Percentiles rank a stretch among this genome's conserved stretches.
Conservation (phyloP, 805 yeast species). For the Candida hispaniensis region DNA sequence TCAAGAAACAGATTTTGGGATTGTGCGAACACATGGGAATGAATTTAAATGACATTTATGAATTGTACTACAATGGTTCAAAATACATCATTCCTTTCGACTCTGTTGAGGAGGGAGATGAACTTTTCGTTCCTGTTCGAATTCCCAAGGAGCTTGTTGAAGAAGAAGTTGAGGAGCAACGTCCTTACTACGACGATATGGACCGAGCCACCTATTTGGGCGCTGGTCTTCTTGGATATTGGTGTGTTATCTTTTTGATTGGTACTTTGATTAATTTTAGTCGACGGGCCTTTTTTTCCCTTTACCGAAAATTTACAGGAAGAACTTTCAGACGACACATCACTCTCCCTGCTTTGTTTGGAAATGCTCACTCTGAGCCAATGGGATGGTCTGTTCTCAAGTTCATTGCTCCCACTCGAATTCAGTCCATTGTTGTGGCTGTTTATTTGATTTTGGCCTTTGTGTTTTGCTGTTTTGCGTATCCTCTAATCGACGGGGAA, state of each 20-base stretch:
- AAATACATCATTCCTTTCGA: conserved; percentile 1
- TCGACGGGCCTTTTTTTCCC: conserved; percentile 1
- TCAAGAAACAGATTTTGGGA: conserved; percentile 4
- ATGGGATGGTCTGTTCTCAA: conserved; percentile 23
- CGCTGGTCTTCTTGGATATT: conserved; percentile 25
- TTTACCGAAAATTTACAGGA: conserved; percentile 16
- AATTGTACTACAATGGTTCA: conserved; percentile 1
- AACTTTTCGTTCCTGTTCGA: conserved; percentile 2
- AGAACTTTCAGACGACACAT: conserved; percentile 21
- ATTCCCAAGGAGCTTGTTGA: conserved; percentile 1
- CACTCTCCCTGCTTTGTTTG: conserved; percentile 28
- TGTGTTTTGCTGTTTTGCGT: conserved; percentile 20
- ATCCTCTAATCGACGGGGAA: conserved; percentile 22
- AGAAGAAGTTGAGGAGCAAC: conserved; percentile 11
- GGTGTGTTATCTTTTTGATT: conserved; percentile 24
- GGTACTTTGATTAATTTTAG: conserved; percentile 21
- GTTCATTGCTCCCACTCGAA: conserved; percentile 35
- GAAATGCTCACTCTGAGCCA: conserved; percentile 26
- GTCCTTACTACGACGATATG: conserved; percentile 2
- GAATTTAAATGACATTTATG: conserved; percentile 1
- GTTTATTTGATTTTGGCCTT: conserved; percentile 30
- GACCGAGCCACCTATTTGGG: conserved; percentile 20
- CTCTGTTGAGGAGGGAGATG: not conserved
- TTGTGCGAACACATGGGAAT: not conserved
- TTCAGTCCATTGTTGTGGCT: conserved; percentile 32